phyloP scores from a whole-genome alignment of 352 stramenopile species.

The Globisporangium nagaii region DNA sequence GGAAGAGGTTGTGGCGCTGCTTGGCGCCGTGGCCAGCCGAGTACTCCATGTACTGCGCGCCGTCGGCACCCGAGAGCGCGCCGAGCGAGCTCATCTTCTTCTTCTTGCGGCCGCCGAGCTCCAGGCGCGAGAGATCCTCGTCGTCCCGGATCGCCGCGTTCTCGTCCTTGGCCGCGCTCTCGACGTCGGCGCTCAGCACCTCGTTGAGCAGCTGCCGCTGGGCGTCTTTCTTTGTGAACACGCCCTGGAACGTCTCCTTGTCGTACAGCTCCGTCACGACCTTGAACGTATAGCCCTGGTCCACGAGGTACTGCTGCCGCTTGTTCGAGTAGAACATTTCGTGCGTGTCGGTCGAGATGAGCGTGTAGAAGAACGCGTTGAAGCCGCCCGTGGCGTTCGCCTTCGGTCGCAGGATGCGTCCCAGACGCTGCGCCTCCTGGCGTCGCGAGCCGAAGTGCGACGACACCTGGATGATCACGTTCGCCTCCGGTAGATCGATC shows the following conservation, averaged over 20 bases:
- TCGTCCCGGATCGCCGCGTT: slow-evolving; percentile 80
- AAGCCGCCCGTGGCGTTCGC: slow-evolving; percentile 94
- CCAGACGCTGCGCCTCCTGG: slow-evolving; percentile 98
- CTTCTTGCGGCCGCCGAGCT: slow-evolving; percentile 66
- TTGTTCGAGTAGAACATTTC: slow-evolving; percentile 99
- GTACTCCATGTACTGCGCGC: slow-evolving; percentile 86
- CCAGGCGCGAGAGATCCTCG: slow-evolving; percentile 72
- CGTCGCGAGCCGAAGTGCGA: slow-evolving; percentile 98
- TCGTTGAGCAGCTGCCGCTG: slow-evolving; percentile 74
- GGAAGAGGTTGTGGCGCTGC: slow-evolving; percentile 85
- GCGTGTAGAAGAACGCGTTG: slow-evolving; percentile 99
- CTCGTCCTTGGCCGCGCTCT: slow-evolving; percentile 77
- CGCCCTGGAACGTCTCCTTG: slow-evolving; percentile 64
- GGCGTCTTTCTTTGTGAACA: slow-evolving; percentile 78
- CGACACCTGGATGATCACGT: slow-evolving; percentile 99
- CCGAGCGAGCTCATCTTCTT: slow-evolving; percentile 73
- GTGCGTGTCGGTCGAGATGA: slow-evolving; percentile 98
- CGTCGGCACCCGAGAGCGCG: slow-evolving; percentile 71
- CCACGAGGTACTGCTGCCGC: slow-evolving; percentile 98
- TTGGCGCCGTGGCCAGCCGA: slow-evolving; percentile 75
- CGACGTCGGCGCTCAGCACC: slow-evolving; percentile 74
- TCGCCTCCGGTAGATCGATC: slow-evolving; percentile 99
- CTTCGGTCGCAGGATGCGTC: slow-evolving; percentile 99
- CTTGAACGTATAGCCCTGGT: slow-evolving; percentile 99
- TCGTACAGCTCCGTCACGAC: slow-evolving; percentile 95